Conservation (phyloP, 192 early-diverging fungal genomes). For the Podila epicladia region DNA sequence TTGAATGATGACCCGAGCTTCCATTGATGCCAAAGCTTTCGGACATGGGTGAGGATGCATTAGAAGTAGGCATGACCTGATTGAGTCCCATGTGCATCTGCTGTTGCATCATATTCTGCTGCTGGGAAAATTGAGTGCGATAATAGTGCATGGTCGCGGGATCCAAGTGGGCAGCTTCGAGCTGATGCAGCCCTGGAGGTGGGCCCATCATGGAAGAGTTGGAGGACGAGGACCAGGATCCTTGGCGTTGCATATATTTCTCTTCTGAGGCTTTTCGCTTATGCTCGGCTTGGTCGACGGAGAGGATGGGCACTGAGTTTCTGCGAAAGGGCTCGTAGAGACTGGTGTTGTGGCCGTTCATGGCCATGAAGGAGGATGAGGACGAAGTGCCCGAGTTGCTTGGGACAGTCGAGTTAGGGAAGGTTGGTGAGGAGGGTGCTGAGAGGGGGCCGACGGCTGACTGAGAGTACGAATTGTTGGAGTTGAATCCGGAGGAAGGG, state of each 20-base stretch:
- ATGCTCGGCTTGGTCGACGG: slow-evolving; percentile 43
- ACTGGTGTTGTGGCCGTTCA: slow-evolving; percentile 38
- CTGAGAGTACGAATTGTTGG: slow-evolving; percentile 11
- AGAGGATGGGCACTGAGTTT: slow-evolving; percentile 47
- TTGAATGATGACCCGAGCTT: slow-evolving; percentile 11
- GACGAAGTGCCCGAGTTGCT: slow-evolving; percentile 6
- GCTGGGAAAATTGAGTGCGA: slow-evolving; percentile 47
- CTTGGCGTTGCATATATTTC: slow-evolving; percentile 46
- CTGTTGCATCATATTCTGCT: slow-evolving; percentile 8
- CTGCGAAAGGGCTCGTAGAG: slow-evolving; percentile 44
- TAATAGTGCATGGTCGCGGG: slow-evolving; percentile 52
- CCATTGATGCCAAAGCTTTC: slow-evolving; percentile 25
- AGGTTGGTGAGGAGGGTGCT: slow-evolving; percentile 35
- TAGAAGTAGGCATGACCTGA: slow-evolving; percentile 39
- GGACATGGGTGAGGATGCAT: slow-evolving; percentile 38
- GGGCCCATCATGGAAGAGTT: slow-evolving; percentile 13
- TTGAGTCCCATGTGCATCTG: slow-evolving; percentile 3
- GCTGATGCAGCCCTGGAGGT: slow-evolving; percentile 39
- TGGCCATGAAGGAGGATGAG: slow-evolving; percentile 36
- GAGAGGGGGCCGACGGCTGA: slow-evolving; percentile 34
- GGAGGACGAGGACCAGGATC: slow-evolving; percentile 40
- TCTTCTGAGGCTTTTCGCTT: slow-evolving; percentile 48
- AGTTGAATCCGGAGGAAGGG: slow-evolving; percentile 4
- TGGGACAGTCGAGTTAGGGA: slow-evolving; percentile 5
- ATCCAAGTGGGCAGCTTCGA: slow-evolving; percentile 34